phyloP scores from a whole-genome alignment of 1,284 basidiomycete species.

The Rhodotorula glutinis region DNA sequence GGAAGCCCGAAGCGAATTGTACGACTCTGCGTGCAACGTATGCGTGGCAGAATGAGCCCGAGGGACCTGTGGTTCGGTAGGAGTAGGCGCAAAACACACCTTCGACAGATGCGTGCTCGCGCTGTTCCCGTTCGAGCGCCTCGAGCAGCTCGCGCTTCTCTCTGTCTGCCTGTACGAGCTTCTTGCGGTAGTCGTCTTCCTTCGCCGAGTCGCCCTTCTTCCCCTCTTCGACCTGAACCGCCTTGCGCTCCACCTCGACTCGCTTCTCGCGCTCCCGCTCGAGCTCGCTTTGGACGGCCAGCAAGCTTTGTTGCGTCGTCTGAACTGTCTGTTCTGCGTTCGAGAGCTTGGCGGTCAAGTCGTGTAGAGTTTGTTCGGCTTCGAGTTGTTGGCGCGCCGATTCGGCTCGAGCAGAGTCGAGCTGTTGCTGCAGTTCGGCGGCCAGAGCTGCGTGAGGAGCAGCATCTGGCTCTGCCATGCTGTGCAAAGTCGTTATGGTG shows the following conservation, averaged over 20 bases:
- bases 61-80: too few species aligned
- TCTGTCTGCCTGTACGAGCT: constrained; percentile 66
- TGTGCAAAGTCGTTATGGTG: neutral
- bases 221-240: constrained; percentile 65
- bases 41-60: too few species aligned
- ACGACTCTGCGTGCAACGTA: constrained; percentile 59
- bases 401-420: constrained; percentile 19
- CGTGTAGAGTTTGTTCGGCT: constrained; percentile 33
- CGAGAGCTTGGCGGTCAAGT: constrained; percentile 25
- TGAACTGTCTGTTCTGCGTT: constrained; percentile 12
- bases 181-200: constrained; percentile 66
- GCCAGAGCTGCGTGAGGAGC: neutral
- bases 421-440: constrained; percentile 18
- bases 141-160: constrained; percentile 74
- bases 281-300: constrained; percentile 59
- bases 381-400: constrained; percentile 30
- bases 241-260: constrained; percentile 70
- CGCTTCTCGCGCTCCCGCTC: constrained; percentile 66
- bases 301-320: constrained; percentile 37
- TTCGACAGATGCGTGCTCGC: constrained; percentile 23
- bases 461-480: constrained; percentile 4
- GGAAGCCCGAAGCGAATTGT: constrained; percentile 21
- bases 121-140: constrained; percentile 71
- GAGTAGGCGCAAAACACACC: too few species aligned
- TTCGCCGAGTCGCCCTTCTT: constrained; percentile 58